phyloP scores from a whole-genome alignment of 2,329 filamentous ascomycete genomes.

The Xylaria sp. region DNA sequence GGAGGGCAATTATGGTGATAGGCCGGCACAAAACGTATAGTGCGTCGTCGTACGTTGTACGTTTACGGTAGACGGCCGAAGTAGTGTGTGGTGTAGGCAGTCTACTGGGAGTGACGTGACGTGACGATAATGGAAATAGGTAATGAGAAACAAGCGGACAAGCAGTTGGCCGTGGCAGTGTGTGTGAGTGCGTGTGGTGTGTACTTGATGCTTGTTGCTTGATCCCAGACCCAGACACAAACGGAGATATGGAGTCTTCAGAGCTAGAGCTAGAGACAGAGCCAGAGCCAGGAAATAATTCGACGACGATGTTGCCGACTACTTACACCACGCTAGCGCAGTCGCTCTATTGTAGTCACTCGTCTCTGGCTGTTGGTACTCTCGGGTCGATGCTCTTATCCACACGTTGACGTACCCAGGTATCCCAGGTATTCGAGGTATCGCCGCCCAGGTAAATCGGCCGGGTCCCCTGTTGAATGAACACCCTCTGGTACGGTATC shows the following conservation, averaged over 20 bases:
- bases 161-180: neutral
- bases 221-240: conserved; percentile 25
- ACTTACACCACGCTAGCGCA: neutral
- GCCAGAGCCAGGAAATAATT: conserved; percentile 23
- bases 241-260: conserved; percentile 23
- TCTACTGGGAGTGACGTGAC: too few relatives aligned
- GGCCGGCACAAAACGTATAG: conserved; percentile 26
- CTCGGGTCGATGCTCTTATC: conserved; percentile 13
- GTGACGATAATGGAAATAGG: conserved; percentile 4
- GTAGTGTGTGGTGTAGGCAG: neutral
- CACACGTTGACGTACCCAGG: conserved; percentile 23
- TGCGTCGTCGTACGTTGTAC: conserved; percentile 31
- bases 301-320: conserved; percentile 25
- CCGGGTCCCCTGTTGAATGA: conserved; percentile 28
- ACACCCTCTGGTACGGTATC: conserved; percentile 16
- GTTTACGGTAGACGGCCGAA: conserved; percentile 23
- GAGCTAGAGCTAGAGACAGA: neutral
- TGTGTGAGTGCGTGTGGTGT: neutral
- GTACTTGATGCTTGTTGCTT: conserved; percentile 17
- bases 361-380: conserved; percentile 18
- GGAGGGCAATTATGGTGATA: conserved; percentile 15
- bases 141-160: neutral
- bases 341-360: conserved; percentile 13
- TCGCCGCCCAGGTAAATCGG: neutral
- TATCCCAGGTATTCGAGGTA: neutral